A percentile compares a stretch with the other conserved stretches of the same genome.
Conservation (phyloP, 257 asterid species). For the Solanum pinnatisectum region DNA sequence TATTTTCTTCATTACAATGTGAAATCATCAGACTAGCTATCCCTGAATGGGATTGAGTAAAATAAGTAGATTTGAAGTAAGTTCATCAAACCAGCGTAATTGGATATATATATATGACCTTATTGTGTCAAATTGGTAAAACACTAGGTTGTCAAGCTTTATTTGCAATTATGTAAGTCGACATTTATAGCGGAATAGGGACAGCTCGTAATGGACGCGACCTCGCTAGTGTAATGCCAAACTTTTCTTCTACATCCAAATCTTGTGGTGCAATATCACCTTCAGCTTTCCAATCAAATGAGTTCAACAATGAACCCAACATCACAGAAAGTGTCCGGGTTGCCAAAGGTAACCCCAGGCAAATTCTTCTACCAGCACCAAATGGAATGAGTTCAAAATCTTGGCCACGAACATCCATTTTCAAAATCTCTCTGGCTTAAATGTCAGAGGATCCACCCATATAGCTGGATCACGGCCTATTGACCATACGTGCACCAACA, state of each 20-base stretch:
- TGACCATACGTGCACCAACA: conserved; percentile 53
- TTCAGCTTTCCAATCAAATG: conserved; percentile 57
- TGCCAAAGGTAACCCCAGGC: conserved; percentile 67
- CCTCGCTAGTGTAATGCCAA: conserved; percentile 55
- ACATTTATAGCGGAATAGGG: conserved; percentile 27
- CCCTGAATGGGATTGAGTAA: neutral
- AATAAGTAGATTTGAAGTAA: neutral
- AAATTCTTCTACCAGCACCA: conserved; percentile 70
- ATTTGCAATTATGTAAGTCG: neutral
- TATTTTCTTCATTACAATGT: too few relatives aligned
- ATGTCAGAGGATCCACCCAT: conserved; percentile 47
- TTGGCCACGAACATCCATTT: conserved; percentile 43
- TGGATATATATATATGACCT: neutral
- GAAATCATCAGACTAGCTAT: neutral
- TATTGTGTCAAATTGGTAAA: neutral
- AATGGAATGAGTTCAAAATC: conserved; percentile 68
- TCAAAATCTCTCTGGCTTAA: conserved; percentile 62
- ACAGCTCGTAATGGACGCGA: conserved; percentile 40
- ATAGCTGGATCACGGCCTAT: conserved; percentile 47
- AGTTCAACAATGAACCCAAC: conserved; percentile 52
- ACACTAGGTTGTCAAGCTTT: too few relatives aligned
- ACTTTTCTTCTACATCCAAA: conserved; percentile 53
- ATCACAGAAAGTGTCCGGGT: conserved; percentile 43
- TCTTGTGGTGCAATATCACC: conserved; percentile 25
- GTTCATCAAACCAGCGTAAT: neutral